Percentiles rank a stretch among this genome's conserved stretches.
phyloP scores from a whole-genome alignment of 1,139 yeast species.

The Candida pseudoviswanathii region DNA sequence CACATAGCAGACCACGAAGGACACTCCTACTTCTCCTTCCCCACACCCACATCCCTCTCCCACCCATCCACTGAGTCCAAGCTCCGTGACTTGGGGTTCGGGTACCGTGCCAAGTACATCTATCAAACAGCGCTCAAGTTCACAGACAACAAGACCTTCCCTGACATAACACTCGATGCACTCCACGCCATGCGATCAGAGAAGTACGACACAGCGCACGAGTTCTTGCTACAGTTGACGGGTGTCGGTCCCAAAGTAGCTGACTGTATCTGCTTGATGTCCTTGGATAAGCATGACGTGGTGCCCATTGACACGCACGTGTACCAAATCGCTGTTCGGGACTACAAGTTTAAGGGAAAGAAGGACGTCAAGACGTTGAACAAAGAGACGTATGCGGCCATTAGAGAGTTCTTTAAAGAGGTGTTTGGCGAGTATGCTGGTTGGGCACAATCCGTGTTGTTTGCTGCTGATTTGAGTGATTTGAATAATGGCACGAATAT shows the following conservation, averaged over 20 bases:
- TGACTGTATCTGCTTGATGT: slow-evolving; percentile 88
- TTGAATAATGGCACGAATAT: slow-evolving; percentile 53
- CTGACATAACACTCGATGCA: slow-evolving; percentile 32
- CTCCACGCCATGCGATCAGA: slow-evolving; percentile 41
- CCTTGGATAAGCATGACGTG: slow-evolving; percentile 81
- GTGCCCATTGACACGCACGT: slow-evolving; percentile 98
- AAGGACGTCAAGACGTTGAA: slow-evolving; percentile 51
- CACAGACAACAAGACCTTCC: slow-evolving; percentile 33
- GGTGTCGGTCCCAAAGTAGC: slow-evolving; percentile 99
- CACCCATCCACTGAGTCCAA: slow-evolving; percentile 41
- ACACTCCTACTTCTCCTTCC: slow-evolving; percentile 69
- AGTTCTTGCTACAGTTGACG: slow-evolving; percentile 62
- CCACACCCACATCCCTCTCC: slow-evolving; percentile 57
- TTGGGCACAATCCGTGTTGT: slow-evolving; percentile 95
- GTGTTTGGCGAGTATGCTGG: slow-evolving; percentile 94
- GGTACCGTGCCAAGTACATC: slow-evolving; percentile 90
- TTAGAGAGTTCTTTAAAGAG: slow-evolving; percentile 60
- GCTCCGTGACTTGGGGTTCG: slow-evolving; percentile 71
- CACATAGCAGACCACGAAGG: slow-evolving; percentile 52
- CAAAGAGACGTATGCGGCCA: slow-evolving; percentile 61
- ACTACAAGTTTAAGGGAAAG: slow-evolving; percentile 63
- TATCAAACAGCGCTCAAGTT: slow-evolving; percentile 67
- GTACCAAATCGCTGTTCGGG: slow-evolving; percentile 86
- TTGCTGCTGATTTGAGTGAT: slow-evolving; percentile 77
- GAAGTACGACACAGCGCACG: slow-evolving; percentile 61